These are phyloP conservation scores for Teratosphaeria zuluensis DNA, from an alignment of 2,329 filamentous ascomycete species.

Conservation along the genomic window DNA sequence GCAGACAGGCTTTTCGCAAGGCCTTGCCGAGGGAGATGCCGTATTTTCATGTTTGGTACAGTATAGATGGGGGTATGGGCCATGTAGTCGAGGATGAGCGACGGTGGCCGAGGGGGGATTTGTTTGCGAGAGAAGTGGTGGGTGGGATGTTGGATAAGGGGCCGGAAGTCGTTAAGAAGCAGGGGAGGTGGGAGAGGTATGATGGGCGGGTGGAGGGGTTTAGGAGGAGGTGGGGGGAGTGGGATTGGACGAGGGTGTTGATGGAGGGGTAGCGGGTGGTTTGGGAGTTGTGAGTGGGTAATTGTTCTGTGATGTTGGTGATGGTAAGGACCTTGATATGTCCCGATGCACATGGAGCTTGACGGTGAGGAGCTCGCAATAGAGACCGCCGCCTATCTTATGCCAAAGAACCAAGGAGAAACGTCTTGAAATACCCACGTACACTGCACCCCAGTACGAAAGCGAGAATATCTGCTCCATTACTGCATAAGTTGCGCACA, in stretches of 20 bases:
- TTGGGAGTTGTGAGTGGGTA: too few species aligned
- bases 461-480: too few species aligned
- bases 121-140: slow-evolving; percentile 86
- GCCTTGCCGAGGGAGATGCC: slow-evolving; percentile 91
- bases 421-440: too few species aligned
- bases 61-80: slow-evolving; percentile 79
- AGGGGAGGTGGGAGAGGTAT: slow-evolving; percentile 71
- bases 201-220: slow-evolving; percentile 65
- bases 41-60: slow-evolving; percentile 97
- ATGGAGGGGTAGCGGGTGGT: slow-evolving; percentile 30
- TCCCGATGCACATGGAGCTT: too few species aligned
- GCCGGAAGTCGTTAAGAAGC: slow-evolving; percentile 75
- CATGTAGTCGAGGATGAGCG: slow-evolving; percentile 83
- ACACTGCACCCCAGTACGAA: too few species aligned
- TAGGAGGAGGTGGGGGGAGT: slow-evolving; percentile 77
- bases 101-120: slow-evolving; percentile 79
- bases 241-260: slow-evolving; percentile 72
- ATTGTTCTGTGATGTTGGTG: too few species aligned
- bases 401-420: too few species aligned
- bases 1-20: slow-evolving; percentile 70
- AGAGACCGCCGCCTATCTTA: too few species aligned
- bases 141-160: slow-evolving; percentile 84
- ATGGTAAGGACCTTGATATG: too few species aligned
- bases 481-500: too few species aligned
- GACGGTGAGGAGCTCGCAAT: too few species aligned